Evolutionary conservation across 352 stramenopile genomes (phyloP), one percentile per base, ranked within the genome.

Genomic region (Phytophthora pseudosyringae): DNA sequence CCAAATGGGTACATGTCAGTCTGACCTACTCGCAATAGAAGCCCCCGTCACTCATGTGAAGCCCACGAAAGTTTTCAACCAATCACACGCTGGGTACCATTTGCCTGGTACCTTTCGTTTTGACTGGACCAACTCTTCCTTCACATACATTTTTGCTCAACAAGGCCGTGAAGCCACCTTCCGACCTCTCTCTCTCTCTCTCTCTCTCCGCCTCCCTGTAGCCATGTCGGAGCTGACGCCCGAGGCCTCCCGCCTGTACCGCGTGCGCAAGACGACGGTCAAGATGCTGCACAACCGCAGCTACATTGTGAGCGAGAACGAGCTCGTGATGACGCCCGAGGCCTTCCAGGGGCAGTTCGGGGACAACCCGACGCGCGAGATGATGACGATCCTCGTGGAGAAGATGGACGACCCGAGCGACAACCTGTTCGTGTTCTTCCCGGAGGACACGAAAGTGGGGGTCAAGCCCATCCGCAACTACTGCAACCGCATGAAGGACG

Each of bases 391-490:
- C 73, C 81, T 99, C 36, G 97, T 93, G 26, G 88, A 95, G 65
- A 95, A 95, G 63, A 93, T 95, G 50, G 88, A 95, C 75, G 95
- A 98, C 69, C 86, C 92, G 26, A 94, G 83, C 59, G 95, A 98
- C 75, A 93, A 97, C 76, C 86, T 99, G 49, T 99, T 99, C 71
- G 97, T 99, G 3, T 99, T 99, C 74, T 99, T 99, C 78, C 97
- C 98, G 0, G 94, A 99, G 64, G 98, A 99, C 69, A 98, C 98
- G 72, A 99, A 99, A 76, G 96, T 99, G 29, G 97, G 97, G 51
- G 97, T 99, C 41, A 99, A 99, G 80, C 95, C 97, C 29, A 99
- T 99, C 65, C 86, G 88, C 58, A 94, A 91, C 68, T 95, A 97
- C 70, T 94, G 82, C 48, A 98, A 99, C 82, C 93, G 96, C 67